Evolutionary conservation across 352 stramenopile genomes (phyloP), one percentile per base, ranked within the genome.

Genomic region (Pythium myriotylum): DNA sequence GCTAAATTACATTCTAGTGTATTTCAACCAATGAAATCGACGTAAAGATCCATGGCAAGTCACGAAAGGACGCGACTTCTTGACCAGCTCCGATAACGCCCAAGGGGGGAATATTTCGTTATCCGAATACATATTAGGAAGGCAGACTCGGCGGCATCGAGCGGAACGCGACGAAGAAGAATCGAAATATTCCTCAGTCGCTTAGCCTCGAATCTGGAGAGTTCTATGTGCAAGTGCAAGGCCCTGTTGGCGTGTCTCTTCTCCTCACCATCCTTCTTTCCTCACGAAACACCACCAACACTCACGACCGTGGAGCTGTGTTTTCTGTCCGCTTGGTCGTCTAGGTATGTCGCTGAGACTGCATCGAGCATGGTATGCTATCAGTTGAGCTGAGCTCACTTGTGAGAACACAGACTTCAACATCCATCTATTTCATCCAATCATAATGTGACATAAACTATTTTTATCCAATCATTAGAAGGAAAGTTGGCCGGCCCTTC

Each of bases 61-160:
- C 13, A 22, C 56, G 56, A 64, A 64, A 52, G 35, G 56, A 33
- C 56, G 48, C 56, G 46, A 39, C 40, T 24, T 3, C 39, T n/a
- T 42, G 20, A 17, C 27, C 35, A 27, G 37, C 23, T 32, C 1
- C 47, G 1, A 56, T 35, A 56, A 56, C 50, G 10, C 7, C 17
- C 37, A 6, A 40, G 13, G 4, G 37, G 3, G 48, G 27, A 55
- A 32, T 55, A 23, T 55, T 27, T 35, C 23, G n/a, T 47, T 56
- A 32, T 39, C 48, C 20, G 19, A 14, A 20, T 32, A 47, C 23
- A 45, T 24, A 46, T n/a, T n/a, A n/a, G n/a, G 26, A 1, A 16
- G 8, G 24, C 46, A 23, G 23, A 33, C 45, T 35, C n/a, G 23
- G 19, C 4, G 7, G 12, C 29, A 35, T 5, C 5, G 10, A 10